Evolutionary conservation across 1,284 basidiomycete genomes (phyloP).

Genomic region (Ustilago shanxiensis): DNA sequence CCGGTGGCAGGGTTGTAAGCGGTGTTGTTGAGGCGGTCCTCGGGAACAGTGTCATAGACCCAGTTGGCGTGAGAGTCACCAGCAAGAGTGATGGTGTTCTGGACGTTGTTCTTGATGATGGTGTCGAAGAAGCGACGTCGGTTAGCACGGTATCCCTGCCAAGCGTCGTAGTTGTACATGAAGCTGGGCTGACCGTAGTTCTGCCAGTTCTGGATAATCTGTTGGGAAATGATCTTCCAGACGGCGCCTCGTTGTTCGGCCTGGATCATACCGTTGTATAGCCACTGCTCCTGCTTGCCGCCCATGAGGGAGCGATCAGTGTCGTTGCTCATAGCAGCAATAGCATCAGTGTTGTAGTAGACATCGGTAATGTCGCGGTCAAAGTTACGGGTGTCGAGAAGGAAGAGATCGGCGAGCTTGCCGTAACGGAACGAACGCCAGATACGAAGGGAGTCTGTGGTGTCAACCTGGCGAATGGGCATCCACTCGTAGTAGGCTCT

Average conservation of each 20-base stretch:
- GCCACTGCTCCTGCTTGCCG: slow-evolving; percentile 76
- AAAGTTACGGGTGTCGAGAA: slow-evolving; percentile 79
- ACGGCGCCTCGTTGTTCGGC: slow-evolving; percentile 73
- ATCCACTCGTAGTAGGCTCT: slow-evolving; percentile 80
- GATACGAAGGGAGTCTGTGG: slow-evolving; percentile 77
- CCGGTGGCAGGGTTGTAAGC: slow-evolving; percentile 75
- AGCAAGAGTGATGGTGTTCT: slow-evolving; percentile 73
- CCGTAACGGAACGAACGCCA: slow-evolving; percentile 75
- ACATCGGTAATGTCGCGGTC: slow-evolving; percentile 78
- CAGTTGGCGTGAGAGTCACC: slow-evolving; percentile 77
- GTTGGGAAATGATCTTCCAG: slow-evolving; percentile 76
- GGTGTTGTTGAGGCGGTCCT: slow-evolving; percentile 50
- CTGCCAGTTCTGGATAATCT: slow-evolving; percentile 56
- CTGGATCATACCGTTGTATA: slow-evolving; percentile 73
- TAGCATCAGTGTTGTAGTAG: slow-evolving; percentile 74
- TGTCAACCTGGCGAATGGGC: slow-evolving; percentile 77
- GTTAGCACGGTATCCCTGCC: slow-evolving; percentile 78
- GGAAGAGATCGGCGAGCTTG: slow-evolving; percentile 49
- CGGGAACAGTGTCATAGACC: slow-evolving; percentile 55
- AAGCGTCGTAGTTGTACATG: slow-evolving; percentile 75
- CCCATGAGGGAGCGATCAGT: slow-evolving; percentile 73
- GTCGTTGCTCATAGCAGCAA: slow-evolving; percentile 53
- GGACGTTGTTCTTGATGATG: slow-evolving; percentile 73
- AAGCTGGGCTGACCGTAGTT: slow-evolving; percentile 67
- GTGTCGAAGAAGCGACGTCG: slow-evolving; percentile 76